Evolutionary conservation across 257 asterid genomes (phyloP), one percentile per base, ranked within the genome.

Genomic region (Eucommia ulmoides): DNA sequence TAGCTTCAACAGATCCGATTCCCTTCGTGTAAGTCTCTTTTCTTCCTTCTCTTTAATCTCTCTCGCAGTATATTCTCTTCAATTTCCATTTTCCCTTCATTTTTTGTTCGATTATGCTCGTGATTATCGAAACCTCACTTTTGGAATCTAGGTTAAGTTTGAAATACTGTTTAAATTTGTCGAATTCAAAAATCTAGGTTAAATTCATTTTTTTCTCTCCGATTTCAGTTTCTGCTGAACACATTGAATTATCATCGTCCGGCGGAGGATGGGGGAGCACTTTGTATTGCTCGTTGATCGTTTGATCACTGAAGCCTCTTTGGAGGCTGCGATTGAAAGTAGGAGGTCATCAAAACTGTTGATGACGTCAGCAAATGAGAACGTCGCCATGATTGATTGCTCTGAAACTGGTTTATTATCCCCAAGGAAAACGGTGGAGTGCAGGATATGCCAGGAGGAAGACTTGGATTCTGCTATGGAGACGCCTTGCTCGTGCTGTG

Each of bases 381-480:
- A n/a, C 47, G 86, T 65, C 20, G 41, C 56, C 8, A 25, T 26
- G 10, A 57, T 63, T 20, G 77, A 68, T 18, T 74, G 69, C 52
- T 48, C 54, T 26, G 84, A 70, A 44, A 70, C 26, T 52, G 52
- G 73, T 69, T 65, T 64, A 57, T 57, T n/a, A n/a, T n/a, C 82
- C 42, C 88, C 84, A 33, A 70, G 80, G 60, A 86, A 86, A 62
- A 35, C 81, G 59, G 93, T 59, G 11, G 96, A 85, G 76, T 91
- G 98, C 77, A 81, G 96, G 71, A 91, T 91, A 65, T 91, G 98
- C 61, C 98, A 85, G 61, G 98, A 91, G 47, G 98, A 91, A 54
- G 98, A 79, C 59, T 17, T 79, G 25, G 87, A 83, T 74, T 71
- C 74, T 0, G 80, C 67, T 45, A 83, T 91, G 98, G 98, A 91